Percentiles rank a stretch among this genome's conserved stretches.
These are phyloP conservation scores for Pezicula rhizophila DNA, from an alignment of 2,329 filamentous ascomycete genomes.

Conservation along the genomic window DNA sequence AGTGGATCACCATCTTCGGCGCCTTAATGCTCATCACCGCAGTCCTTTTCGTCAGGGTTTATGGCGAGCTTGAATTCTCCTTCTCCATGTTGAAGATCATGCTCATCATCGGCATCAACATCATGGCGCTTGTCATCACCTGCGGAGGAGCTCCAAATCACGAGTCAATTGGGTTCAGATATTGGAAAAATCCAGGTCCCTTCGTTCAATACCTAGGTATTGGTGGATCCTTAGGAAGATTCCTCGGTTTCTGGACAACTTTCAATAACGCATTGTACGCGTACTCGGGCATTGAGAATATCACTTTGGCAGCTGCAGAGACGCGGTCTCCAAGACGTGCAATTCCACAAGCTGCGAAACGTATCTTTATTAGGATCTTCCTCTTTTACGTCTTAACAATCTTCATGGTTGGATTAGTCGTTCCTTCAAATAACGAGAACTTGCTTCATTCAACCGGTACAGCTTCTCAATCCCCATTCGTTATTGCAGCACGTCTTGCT, in stretches of 20 bases:
- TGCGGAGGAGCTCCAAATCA: slow-evolving; percentile 56
- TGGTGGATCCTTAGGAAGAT: slow-evolving; percentile 49
- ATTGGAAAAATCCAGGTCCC: slow-evolving; percentile 64
- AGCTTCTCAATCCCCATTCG: slow-evolving; percentile 52
- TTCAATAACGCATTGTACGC: slow-evolving; percentile 38
- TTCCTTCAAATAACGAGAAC: slow-evolving; percentile 41
- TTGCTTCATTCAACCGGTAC: slow-evolving; percentile 43
- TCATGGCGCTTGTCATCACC: slow-evolving; percentile 55
- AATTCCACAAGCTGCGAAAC: slow-evolving; percentile 41
- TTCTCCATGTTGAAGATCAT: slow-evolving; percentile 51
- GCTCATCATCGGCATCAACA: slow-evolving; percentile 58
- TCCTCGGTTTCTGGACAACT: slow-evolving; percentile 52
- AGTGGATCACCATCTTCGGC: slow-evolving; percentile 30
- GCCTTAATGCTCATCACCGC: slow-evolving; percentile 29
- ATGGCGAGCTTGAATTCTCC: slow-evolving; percentile 44
- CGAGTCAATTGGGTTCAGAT: slow-evolving; percentile 56
- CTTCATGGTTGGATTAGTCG: slow-evolving; percentile 52
- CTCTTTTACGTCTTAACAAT: slow-evolving; percentile 46
- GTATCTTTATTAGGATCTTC: slow-evolving; percentile 46
- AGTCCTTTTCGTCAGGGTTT: slow-evolving; percentile 31
- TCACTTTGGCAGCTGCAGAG: slow-evolving; percentile 48
- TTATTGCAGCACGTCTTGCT: slow-evolving; percentile 63
- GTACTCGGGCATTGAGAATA: slow-evolving; percentile 41
- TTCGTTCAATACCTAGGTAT: slow-evolving; percentile 58
- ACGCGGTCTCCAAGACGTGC: slow-evolving; percentile 41